These are phyloP conservation scores for Rhizopogon sp. DNA, from an alignment of 768 basidiomycete genomes.

Conservation along the genomic window DNA sequence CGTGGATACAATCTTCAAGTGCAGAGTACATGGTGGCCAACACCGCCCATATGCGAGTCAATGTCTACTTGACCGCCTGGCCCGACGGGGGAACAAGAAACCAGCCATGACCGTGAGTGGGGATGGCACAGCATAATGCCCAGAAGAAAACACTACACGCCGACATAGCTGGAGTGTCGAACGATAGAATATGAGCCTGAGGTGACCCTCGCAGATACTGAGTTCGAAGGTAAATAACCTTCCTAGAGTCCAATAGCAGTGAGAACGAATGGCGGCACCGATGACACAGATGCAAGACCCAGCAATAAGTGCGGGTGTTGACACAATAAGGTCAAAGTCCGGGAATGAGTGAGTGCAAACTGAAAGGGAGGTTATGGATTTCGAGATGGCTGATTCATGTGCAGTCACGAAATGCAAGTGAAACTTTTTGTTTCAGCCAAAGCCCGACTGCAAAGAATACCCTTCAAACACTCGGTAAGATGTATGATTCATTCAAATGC, in stretches of 20 bases:
- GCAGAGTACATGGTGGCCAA: not conserved
- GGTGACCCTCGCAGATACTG: conserved; percentile 29
- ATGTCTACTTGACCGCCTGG: not conserved
- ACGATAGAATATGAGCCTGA: conserved; percentile 25
- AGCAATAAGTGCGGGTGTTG: no score
- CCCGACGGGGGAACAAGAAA: not conserved
- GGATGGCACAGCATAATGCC: conserved; percentile 2
- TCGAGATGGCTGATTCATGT: no score
- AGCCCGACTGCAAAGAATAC: not conserved
- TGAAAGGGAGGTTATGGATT: no score
- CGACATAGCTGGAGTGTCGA: conserved; percentile 13
- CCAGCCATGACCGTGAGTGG: not conserved
- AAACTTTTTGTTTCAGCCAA: not conserved
- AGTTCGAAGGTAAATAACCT: conserved; percentile 36
- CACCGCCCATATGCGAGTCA: not conserved
- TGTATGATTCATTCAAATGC: not conserved
- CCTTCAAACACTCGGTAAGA: not conserved
- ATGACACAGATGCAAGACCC: no score
- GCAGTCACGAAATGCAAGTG: not conserved
- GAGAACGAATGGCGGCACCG: no score
- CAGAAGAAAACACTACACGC: conserved; percentile 1
- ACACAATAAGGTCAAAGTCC: no score
- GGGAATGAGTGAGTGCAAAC: no score
- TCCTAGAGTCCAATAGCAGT: conserved; percentile 18
- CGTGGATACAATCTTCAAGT: conserved; percentile 9